Base-by-base conservation (phyloP, 2,329 filamentous ascomycete genomes). In the Davidsoniella australis region DNA sequence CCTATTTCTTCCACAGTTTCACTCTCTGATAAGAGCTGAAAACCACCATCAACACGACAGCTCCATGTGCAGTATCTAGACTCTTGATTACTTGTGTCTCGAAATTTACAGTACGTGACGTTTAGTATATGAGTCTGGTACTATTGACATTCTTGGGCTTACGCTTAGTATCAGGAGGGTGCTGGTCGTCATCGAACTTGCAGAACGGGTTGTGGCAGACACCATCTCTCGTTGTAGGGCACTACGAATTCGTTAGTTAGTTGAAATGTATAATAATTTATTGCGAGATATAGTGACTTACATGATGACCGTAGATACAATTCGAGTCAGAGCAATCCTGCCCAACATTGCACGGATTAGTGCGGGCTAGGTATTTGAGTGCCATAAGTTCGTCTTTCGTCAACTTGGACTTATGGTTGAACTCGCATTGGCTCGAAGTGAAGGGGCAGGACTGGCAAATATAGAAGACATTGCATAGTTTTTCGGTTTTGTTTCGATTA, bases 281-380 rank as follows among this genome's bases (percentile, higher is more conserved):
- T 8, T 39, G 20, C 5, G 10, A 1, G 18, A 42, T 39, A 16
- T 36, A 24, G 41, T 42, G 20, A 66, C 72, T 64, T 57, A 76
- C 73, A 56, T 80, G 70, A 58, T 80, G 76, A 2, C 76, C 76
- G 55, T 80, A 79, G 52, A 79, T 78, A 58, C 76, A 80, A 54
- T 72, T 69, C 1, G 70, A 66, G 3, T 68, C 61, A 5, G 72
- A 68, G 55, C 76, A 80, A n/a, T 73, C 65, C 58, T 80, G 76
- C 0, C 73, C 72, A 26, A 63, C 68, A 0, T 66, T 66, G 60
- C 76, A 80, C 1, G 75, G 76, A 50, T 76, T 78, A 50, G 73
- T 61, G 5, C 76, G 67, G 2, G 74, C 68, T 45, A 79, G 56
- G 55, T 71, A 70, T 0, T 70, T 67, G 53, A 80, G 73, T 2